Evolutionary conservation across 345 rosid species (phyloP).

Genomic region (Eucalyptus cloeziana): DNA sequence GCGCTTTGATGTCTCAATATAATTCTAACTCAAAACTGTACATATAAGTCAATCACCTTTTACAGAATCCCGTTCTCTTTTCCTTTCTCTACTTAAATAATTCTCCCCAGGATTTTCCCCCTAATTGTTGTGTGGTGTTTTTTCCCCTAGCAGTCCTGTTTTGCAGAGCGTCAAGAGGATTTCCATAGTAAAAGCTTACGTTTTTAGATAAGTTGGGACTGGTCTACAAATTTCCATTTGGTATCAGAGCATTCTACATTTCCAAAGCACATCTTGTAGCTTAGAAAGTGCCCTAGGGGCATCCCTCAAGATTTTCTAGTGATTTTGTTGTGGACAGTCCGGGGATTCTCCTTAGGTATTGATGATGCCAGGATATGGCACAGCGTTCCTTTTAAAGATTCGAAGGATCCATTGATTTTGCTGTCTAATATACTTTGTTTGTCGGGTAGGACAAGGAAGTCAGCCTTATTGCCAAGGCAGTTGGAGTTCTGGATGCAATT

Average conservation of each 20-base stretch:
- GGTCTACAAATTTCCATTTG: not conserved
- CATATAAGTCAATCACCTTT: too few species aligned
- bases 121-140: not conserved
- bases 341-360: not conserved
- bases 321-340: not conserved
- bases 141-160: not conserved
- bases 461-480: constrained; percentile 27
- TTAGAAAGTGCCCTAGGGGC: not conserved
- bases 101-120: not conserved
- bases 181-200: not conserved
- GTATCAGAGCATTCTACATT: not conserved
- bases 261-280: not conserved
- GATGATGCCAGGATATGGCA: not conserved
- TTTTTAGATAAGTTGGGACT: not conserved
- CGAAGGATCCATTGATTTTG: not conserved
- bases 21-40: too few species aligned
- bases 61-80: not conserved
- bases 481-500: constrained; percentile 75
- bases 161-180: not conserved
- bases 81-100: not conserved
- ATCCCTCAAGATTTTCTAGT: not conserved
- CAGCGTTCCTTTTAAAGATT: not conserved
- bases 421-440: not conserved
- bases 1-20: too few species aligned
- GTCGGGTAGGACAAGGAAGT: not conserved